Percentiles rank a stretch among this genome's conserved stretches.
These are phyloP conservation scores for Ophiostoma novo-ulmi DNA, from an alignment of 2,329 filamentous ascomycete genomes.

Conservation along the genomic window DNA sequence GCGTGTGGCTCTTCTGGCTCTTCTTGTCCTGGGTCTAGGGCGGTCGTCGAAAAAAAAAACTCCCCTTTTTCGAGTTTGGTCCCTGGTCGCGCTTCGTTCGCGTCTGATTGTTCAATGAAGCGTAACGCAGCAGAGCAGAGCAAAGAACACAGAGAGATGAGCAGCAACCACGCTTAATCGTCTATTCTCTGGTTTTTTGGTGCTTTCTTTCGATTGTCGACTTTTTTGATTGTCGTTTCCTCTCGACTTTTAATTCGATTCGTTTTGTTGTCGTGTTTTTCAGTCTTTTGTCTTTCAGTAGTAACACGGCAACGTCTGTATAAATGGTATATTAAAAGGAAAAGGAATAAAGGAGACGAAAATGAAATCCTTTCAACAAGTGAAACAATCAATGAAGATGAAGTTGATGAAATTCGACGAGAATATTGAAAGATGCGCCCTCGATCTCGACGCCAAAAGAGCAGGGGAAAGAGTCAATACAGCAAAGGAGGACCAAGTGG, in stretches of 20 bases:
- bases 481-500: background rate
- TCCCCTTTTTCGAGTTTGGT: slow-evolving; percentile 7
- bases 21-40: background rate
- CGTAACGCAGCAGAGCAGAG: background rate
- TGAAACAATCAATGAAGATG: too few species aligned
- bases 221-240: too few species aligned
- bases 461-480: background rate
- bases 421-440: background rate
- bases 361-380: too few species aligned
- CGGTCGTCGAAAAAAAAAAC: slow-evolving; percentile 5
- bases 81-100: slow-evolving; percentile 12
- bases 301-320: too few species aligned
- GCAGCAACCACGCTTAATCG: too few species aligned
- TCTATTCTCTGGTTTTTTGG: background rate
- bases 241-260: background rate
- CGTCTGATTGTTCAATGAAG: background rate
- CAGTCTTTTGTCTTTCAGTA: too few species aligned
- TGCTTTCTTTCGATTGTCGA: background rate
- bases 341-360: too few species aligned
- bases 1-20: too few species aligned
- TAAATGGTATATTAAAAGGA: too few species aligned
- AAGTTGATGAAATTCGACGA: background rate
- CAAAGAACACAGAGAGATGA: background rate
- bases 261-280: background rate
- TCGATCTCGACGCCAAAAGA: background rate